Evolutionary conservation across 306 rosid genomes (phyloP), one percentile per base, ranked within the genome.

Genomic region (Ceratonia siliqua): DNA sequence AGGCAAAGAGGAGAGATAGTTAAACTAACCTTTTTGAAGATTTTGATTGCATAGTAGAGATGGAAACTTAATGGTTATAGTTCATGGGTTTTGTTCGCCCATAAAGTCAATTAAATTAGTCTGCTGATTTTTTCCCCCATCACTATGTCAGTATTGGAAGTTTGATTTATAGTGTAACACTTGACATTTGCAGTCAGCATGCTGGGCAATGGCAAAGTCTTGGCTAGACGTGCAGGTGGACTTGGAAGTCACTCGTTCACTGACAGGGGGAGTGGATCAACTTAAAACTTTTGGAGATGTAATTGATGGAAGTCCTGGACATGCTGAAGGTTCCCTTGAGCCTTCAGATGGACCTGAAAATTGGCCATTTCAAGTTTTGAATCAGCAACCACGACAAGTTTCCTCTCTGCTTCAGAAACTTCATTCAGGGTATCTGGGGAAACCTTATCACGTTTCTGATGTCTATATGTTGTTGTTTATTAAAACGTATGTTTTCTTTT

Each of bases 191-290:
- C 90, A 94, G 99, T 90, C 99, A 68, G 99, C 99, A 25, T 94
- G 97, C 92, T 94, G 99, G 99, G 96, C 97, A 63, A 86, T 92
- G 91, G 89, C 97, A 39, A 92, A 89, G 79, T 94, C 99, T 65
- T 94, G 95, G 97, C 87, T 94, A 61, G 93, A 92, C 80, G 94
- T 86, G 75, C 96, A 90, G 73, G 89, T 92, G 75, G 99, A 94
- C 84, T 80, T 84, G 90, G 99, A 87, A 83, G 85, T 92, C 74
- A 77, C 85, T 79, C 88, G 81, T 62, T 79, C 81, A 75, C 85
- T 52, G 72, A 89, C 93, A 20, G 97, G 85, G 65, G 87, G 92
- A 68, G 72, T 77, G 75, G 95, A 87, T 73, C 88, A 85, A 74
- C 79, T 84, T 35, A 85, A 75, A 86, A 81, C 78, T 80, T 57